Evolutionary conservation across 495 filamentous ascomycete species (phyloP).

Genomic region (Umbilicaria muhlenbergii): DNA sequence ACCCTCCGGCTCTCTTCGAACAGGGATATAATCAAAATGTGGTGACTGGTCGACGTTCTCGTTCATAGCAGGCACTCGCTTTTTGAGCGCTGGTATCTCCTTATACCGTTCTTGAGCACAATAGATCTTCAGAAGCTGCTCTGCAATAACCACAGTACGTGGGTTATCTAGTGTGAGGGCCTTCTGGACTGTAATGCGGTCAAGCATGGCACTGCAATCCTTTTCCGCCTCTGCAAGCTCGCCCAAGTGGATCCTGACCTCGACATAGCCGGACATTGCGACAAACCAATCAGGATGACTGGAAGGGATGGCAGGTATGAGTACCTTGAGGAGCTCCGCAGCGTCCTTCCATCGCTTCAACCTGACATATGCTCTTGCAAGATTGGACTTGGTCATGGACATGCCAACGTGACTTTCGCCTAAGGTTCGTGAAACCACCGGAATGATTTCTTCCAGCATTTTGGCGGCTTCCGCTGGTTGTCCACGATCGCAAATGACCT

Average conservation of each 20-base stretch:
- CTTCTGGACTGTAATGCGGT: conserved; percentile 2
- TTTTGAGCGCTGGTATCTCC: conserved; percentile 5
- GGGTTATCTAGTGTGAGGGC: conserved; percentile 8
- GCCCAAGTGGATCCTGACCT: conserved; percentile 5
- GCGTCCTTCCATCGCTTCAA: conserved; percentile 13
- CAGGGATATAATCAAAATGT: no score
- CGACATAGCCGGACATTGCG: conserved; percentile 5
- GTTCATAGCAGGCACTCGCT: no score
- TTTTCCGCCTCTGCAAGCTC: conserved; percentile 5
- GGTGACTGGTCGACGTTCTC: no score
- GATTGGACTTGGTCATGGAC: conserved; percentile 18
- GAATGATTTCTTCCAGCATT: conserved; percentile 15
- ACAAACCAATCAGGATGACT: conserved; percentile 6
- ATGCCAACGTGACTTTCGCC: conserved; percentile 16
- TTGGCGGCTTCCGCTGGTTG: conserved; percentile 13
- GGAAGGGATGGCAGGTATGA: conserved; percentile 1
- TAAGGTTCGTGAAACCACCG: conserved; percentile 13
- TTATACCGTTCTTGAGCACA: conserved; percentile 4
- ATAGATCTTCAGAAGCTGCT: conserved; percentile 12
- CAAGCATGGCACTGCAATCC: conserved; percentile 3
- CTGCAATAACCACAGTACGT: conserved; percentile 10
- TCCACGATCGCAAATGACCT: conserved; percentile 16
- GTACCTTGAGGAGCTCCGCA: conserved; percentile 5
- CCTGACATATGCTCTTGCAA: conserved; percentile 16
- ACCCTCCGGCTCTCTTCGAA: no score